Evolutionary conservation across 2,329 filamentous ascomycete genomes (phyloP).

Genomic region (Neofusicoccum sp.): DNA sequence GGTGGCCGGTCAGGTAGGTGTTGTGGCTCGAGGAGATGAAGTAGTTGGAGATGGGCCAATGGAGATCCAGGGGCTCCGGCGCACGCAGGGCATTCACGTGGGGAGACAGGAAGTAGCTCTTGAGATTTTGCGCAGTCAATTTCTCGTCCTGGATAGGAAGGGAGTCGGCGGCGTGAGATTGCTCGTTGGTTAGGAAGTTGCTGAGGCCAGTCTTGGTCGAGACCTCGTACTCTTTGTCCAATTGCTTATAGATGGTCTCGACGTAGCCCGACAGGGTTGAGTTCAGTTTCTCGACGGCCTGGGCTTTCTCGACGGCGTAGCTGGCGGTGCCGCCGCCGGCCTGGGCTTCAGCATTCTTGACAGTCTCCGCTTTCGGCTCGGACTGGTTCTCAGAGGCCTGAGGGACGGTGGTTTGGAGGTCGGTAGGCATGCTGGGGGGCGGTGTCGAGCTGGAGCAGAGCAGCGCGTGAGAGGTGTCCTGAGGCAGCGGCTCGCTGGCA

Average conservation of each 20-base stretch:
- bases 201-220: constrained; percentile 28
- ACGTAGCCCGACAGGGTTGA: constrained; percentile 34
- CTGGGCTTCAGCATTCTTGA: constrained; percentile 26
- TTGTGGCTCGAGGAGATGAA: constrained; percentile 96
- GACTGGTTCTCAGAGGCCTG: background rate
- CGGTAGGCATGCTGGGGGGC: constrained; percentile 5
- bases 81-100: constrained; percentile 48
- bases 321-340: constrained; percentile 41
- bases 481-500: background rate
- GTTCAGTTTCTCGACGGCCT: constrained; percentile 35
- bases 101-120: constrained; percentile 13
- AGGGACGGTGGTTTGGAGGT: constrained; percentile 12
- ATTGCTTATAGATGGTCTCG: constrained; percentile 32
- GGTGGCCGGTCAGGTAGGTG: constrained; percentile 86
- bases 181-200: constrained; percentile 12
- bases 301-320: constrained; percentile 30
- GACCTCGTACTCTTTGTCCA: constrained; percentile 35
- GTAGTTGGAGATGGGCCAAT: constrained; percentile 79
- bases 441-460: background rate
- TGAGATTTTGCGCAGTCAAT: constrained; percentile 3
- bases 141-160: constrained; percentile 13
- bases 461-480: background rate
- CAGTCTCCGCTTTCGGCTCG: background rate
- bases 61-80: constrained; percentile 56
- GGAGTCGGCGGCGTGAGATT: constrained; percentile 8